phyloP scores from a whole-genome alignment of 1,284 basidiomycete species.

The Trametes pubescens region DNA sequence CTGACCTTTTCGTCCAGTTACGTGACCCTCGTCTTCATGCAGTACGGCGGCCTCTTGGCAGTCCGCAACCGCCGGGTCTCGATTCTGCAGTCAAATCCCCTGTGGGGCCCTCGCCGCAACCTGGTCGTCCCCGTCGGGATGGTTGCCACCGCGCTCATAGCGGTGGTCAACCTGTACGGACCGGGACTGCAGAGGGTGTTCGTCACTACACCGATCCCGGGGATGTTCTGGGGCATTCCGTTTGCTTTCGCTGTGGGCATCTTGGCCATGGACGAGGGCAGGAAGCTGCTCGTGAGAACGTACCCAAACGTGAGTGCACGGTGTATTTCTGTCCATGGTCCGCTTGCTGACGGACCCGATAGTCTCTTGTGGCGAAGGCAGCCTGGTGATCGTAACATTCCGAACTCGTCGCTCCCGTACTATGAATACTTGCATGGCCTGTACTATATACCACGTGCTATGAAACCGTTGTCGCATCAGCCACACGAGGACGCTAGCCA shows the following conservation, averaged over 20 bases:
- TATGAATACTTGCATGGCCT: neutral
- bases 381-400: constrained; percentile 11
- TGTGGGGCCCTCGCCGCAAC: constrained; percentile 55
- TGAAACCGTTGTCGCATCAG: neutral
- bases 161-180: constrained; percentile 51
- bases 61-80: constrained; percentile 29
- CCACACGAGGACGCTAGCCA: too few relatives aligned
- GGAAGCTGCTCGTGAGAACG: constrained; percentile 50
- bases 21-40: constrained; percentile 60
- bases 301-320: constrained; percentile 46
- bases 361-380: constrained; percentile 22
- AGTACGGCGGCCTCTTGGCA: constrained; percentile 56
- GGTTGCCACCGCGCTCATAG: constrained; percentile 48
- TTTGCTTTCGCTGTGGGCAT: constrained; percentile 50
- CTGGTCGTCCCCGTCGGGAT: constrained; percentile 46
- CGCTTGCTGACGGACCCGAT: neutral
- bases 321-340: neutral
- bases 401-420: too few relatives aligned
- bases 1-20: constrained; percentile 54
- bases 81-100: constrained; percentile 28
- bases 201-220: constrained; percentile 48
- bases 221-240: constrained; percentile 54
- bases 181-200: constrained; percentile 51
- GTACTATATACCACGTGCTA: neutral
- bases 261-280: constrained; percentile 48